Evolutionary conservation across 2,329 filamentous ascomycete genomes (phyloP), one percentile per base, ranked within the genome.

Genomic region (Helminthosporium solani): DNA sequence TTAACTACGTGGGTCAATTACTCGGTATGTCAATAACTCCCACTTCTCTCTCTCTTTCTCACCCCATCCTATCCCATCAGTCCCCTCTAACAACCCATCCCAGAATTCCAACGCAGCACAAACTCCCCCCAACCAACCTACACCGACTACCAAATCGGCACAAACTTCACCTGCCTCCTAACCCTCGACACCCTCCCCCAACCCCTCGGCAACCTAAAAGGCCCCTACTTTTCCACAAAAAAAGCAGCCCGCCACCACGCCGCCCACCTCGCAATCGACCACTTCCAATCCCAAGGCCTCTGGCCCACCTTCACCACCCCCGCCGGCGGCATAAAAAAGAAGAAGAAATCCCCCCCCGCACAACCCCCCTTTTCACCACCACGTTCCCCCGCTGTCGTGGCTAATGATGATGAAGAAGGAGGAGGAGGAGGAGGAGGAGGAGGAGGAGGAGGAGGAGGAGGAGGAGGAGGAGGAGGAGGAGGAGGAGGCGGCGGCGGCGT

Each of bases 181-280:
- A 57, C 49, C 31, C 46, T 72, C 21, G 49, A 59, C n/a, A 50
- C 47, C 34, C 54, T 61, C 15, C 36, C 49, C 7, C 5, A 30
- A 0, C 41, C 58, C 18, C 75, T 75, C 46, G 73, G 75, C 47
- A 63, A 61, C 19, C 53, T 56, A 8, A 18, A 35, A 12, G 50
- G 51, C 2, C 46, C 50, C 0, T 54, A 64, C 8, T 73, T 72
- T 55, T 44, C 57, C 4, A 67, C 53, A 25, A 77, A 77, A 44
- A 70, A 72, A 47, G 58, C 63, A 8, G 75, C 75, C 1, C 70
- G 70, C 16, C 64, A 67, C 30, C 60, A 67, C 41, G 72, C 74
- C 16, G 73, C 75, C 7, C 55, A 60, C 44, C 63, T 66, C 45
- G 75, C 73, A 3, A 60, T 76, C 15, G 52, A 67, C 20, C 68